These are phyloP conservation scores for Truncatella angustata DNA, from an alignment of 2,329 filamentous ascomycete genomes.

Conservation along the genomic window DNA sequence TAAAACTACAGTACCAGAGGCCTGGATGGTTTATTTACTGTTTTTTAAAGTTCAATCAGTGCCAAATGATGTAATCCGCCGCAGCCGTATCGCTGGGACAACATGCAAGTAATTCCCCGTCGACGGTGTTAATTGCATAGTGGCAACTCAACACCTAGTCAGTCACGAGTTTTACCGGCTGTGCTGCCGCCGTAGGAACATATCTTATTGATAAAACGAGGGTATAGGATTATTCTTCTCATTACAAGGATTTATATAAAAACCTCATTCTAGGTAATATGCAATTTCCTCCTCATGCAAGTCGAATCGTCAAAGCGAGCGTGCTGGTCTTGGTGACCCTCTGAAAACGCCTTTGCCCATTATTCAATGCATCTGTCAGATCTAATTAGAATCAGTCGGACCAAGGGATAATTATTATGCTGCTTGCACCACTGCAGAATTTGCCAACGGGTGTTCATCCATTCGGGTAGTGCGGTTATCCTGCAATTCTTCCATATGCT, in stretches of 20 bases:
- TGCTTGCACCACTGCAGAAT: background rate
- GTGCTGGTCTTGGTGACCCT: background rate
- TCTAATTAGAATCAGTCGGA: background rate
- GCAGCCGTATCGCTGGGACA: no score
- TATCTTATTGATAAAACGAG: no score
- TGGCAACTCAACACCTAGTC: no score
- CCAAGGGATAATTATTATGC: background rate
- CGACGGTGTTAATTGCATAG: no score
- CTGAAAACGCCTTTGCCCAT: constrained; percentile 1
- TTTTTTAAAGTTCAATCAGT: no score
- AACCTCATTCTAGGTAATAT: constrained; percentile 1
- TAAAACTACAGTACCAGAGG: no score
- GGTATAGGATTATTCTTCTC: background rate
- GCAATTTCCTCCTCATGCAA: background rate
- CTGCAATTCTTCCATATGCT: background rate
- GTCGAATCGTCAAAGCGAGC: background rate
- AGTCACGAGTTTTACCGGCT: no score
- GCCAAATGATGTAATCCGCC: no score
- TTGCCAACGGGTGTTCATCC: background rate
- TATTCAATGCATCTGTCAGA: background rate
- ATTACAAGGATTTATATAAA: constrained; percentile 2
- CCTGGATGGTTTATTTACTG: no score
- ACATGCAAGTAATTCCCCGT: no score
- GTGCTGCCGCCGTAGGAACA: no score
- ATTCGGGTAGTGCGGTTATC: background rate